Evolutionary conservation across 2,329 filamentous ascomycete genomes (phyloP), one percentile per base, ranked within the genome.

Genomic region (Xylaria sp.): DNA sequence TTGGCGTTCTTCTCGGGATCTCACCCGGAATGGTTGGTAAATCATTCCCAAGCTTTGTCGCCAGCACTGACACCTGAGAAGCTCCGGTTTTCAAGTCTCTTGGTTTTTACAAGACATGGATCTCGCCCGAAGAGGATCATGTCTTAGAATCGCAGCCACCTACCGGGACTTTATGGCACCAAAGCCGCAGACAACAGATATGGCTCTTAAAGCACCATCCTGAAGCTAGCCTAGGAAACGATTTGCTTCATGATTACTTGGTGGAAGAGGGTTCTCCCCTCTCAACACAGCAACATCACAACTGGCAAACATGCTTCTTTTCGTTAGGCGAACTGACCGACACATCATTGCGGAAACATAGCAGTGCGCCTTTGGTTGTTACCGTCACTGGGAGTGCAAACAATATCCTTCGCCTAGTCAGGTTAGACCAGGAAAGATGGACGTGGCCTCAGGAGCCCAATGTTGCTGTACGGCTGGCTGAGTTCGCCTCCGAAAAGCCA

Each of bases 301-400:
- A 28, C 43, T 57, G 52, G 53, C 62, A 64, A 60, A 66, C 65
- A n/a, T 66, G 76, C 9, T 72, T 89, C 4, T 78, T 92, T 21
- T 82, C 83, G 2, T 77, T 86, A 28, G 88, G 88, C 1, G 82
- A 85, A 60, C 80, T 87, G 65, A 73, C 77, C 1, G 78, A 85
- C 65, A 63, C 76, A 17, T 78, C 75, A 40, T 60, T 74, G 17
- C 68, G 71, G 2, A 68, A 60, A 28, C 47, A 67, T 33, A 66
- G 60, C 1, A 73, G 70, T 15, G 73, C 74, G 12, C 74, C 78
- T 1, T 73, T 78, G 67, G 78, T 82, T 63, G 84, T 78, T 64
- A 82, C 77, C 69, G 82, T 78, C 4, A 78, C 82, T 2, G 89
- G 89, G n/a, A 79, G 82, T 51, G 82, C 80, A 14, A 85, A 86